Evolutionary conservation across 768 basidiomycete species (phyloP).

Genomic region (Coprinellus micaceus): DNA sequence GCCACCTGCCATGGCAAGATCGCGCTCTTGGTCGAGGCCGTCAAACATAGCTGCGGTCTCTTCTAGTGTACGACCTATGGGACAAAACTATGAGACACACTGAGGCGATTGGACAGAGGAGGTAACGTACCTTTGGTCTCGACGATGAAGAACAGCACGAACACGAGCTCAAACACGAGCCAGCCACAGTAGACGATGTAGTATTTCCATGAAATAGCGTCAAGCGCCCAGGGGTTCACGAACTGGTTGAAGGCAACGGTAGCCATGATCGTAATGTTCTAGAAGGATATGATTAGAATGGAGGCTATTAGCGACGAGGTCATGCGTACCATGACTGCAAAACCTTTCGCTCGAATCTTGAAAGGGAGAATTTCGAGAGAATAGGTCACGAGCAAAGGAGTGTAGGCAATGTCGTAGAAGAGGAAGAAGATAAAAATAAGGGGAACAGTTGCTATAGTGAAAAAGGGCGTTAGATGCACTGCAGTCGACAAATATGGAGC

Average conservation of each 20-base stretch:
- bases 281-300: slow-evolving; percentile 9
- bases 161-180: slow-evolving; percentile 57
- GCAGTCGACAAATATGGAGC: background rate
- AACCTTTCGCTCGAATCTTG: slow-evolving; percentile 75
- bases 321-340: slow-evolving; percentile 62
- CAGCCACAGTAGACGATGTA: slow-evolving; percentile 65
- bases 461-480: background rate
- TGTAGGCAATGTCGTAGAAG: slow-evolving; percentile 69
- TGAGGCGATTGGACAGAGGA: no score
- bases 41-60: slow-evolving; percentile 74
- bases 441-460: slow-evolving; percentile 49
- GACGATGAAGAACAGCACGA: slow-evolving; percentile 51
- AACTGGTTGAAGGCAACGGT: slow-evolving; percentile 78
- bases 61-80: slow-evolving; percentile 58
- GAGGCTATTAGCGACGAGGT: background rate
- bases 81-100: no score
- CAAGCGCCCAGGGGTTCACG: slow-evolving; percentile 73
- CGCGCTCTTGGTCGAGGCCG: slow-evolving; percentile 45
- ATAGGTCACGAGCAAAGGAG: slow-evolving; percentile 62
- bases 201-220: slow-evolving; percentile 54
- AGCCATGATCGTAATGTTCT: slow-evolving; percentile 63
- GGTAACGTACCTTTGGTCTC: slow-evolving; percentile 60
- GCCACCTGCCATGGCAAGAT: slow-evolving; percentile 44
- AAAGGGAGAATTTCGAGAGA: slow-evolving; percentile 80
- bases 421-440: slow-evolving; percentile 60